phyloP scores from a whole-genome alignment of 192 early-diverging fungal genomes.

The Gonapodya sp. region DNA sequence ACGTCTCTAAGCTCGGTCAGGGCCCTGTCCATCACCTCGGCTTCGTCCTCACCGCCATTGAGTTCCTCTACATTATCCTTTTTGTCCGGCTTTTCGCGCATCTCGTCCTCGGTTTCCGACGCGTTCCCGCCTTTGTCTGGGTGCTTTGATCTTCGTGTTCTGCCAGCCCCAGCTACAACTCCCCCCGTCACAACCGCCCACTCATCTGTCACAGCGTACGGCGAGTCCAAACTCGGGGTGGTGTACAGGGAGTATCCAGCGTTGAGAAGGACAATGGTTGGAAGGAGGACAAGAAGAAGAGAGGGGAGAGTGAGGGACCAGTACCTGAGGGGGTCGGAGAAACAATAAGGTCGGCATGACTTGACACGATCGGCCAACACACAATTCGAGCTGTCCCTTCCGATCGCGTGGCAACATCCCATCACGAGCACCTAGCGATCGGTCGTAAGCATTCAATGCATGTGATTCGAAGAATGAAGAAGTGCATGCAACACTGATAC shows the following conservation, averaged over 20 bases:
- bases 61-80: not conserved
- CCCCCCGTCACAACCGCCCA: not conserved
- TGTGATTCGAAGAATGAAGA: no score
- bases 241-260: not conserved
- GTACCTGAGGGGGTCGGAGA: not conserved
- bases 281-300: not conserved
- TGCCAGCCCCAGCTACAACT: not conserved
- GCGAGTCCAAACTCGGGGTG: not conserved
- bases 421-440: no score
- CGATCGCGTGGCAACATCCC: no score
- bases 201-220: not conserved
- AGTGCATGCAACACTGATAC: no score
- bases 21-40: not conserved
- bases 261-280: not conserved
- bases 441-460: no score
- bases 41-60: not conserved
- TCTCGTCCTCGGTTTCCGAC: not conserved
- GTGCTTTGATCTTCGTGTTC: not conserved
- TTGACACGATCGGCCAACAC: no score
- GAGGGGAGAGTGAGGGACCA: not conserved
- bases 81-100: no score
- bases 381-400: no score
- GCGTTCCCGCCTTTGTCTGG: not conserved
- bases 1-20: not conserved
- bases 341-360: no score